phyloP scores from a whole-genome alignment of 78 protist genomes.

The Creolimax fragrantissima region DNA sequence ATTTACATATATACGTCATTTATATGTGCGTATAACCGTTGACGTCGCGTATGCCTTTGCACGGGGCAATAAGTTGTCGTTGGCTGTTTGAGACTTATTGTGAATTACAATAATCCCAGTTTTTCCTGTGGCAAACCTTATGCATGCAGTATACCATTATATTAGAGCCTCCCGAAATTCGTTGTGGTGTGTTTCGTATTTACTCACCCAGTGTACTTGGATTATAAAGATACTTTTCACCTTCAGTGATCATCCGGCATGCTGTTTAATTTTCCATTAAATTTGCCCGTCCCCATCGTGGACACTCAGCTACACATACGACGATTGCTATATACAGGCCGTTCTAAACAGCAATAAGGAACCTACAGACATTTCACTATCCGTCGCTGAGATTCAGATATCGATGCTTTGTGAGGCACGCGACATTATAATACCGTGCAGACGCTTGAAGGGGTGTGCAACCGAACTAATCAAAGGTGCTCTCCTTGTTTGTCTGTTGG shows the following conservation, averaged over 20 bases:
- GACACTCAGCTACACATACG: no score
- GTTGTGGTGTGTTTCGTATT: not conserved
- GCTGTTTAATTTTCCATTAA: not conserved
- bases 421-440: not conserved
- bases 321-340: not conserved
- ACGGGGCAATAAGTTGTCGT: no score
- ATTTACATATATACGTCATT: no score
- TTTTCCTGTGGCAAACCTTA: no score
- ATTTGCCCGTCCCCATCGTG: not conserved
- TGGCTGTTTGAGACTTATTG: no score
- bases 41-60: no score
- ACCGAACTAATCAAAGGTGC: not conserved
- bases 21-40: no score
- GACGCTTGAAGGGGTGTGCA: not conserved
- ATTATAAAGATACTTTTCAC: not conserved
- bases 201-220: not conserved
- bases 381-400: not conserved
- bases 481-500: not conserved
- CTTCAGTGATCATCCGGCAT: not conserved
- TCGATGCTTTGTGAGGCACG: not conserved
- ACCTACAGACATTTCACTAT: not conserved
- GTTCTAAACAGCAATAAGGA: not conserved
- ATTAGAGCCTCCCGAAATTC: not conserved
- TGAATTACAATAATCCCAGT: no score
- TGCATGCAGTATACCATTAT: not conserved